Evolutionary conservation across 257 asterid genomes (phyloP), one percentile per base, ranked within the genome.

Genomic region (Przewalskia tangutica): DNA sequence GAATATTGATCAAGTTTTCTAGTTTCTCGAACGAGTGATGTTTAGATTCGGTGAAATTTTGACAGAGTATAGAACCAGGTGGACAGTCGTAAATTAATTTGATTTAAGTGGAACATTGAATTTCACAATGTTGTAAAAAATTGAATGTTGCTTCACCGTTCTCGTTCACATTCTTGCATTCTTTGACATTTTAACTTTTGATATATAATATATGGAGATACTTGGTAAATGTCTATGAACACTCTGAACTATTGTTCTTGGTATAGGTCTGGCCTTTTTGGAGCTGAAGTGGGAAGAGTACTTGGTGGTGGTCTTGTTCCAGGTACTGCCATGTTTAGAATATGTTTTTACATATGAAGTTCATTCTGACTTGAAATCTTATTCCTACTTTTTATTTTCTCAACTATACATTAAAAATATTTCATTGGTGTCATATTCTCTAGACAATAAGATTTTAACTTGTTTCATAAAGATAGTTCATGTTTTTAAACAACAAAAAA

Each of bases 231-330:
- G 58, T 55, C 27, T 40, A 51, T 20, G 27, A 71, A 55, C 23
- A 9, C 23, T 18, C 20, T 76, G 23, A n/a, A 44, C 20, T 46
- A 85, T 20, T 81, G 8, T 64, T 38, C 46, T 48, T 87, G 23
- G 73, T 66, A 32, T 86, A 96, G 99, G 86, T 88, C 89, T 83
- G 99, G 98, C 77, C 81, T 83, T 27, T 94, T 96, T 84, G 99
- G 98, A 86, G 93, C 89, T 89, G 99, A 96, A 89, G 94, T 96
- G 84, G 97, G 87, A 84, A 94, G 97, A 86, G 99, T 95, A 81
- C 98, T 95, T 82, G 98, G 99, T 84, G 99, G 98, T 38, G 99
- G 98, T 84, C 89, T 96, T 80, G 98, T 94, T 62, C 99, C 99
- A 82, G 98, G 99, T 94, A 87, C 77, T 46, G 62, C 80, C 46